Evolutionary conservation across 2,329 filamentous ascomycete species (phyloP).

Genomic region (Ceratocystiopsis sp.): DNA sequence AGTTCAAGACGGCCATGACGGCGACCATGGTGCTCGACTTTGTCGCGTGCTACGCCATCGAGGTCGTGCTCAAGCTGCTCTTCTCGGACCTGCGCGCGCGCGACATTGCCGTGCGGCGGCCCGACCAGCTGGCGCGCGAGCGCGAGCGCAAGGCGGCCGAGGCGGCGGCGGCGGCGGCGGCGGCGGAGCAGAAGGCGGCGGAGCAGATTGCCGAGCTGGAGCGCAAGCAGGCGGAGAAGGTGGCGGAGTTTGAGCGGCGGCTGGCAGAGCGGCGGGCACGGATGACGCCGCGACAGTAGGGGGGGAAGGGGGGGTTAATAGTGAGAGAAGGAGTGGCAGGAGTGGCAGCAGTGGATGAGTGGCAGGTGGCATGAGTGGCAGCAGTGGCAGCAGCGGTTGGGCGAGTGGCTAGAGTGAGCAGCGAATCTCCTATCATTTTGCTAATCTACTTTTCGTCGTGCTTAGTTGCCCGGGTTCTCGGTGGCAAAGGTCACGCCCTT

Average conservation of each 20-base stretch:
- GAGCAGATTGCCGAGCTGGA: conserved; percentile 44
- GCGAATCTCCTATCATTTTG: too few species aligned
- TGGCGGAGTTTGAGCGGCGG: conserved; percentile 4
- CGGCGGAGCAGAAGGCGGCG: conserved; percentile 33
- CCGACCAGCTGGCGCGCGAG: conserved; percentile 74
- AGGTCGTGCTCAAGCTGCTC: conserved; percentile 64
- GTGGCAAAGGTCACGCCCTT: conserved; percentile 59
- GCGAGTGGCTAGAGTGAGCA: too few species aligned
- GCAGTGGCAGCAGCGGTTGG: too few species aligned
- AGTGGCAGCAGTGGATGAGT: too few species aligned
- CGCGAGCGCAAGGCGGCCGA: conserved; percentile 46
- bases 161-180: conserved; percentile 27
- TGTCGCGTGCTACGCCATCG: conserved; percentile 69
- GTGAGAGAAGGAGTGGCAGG: too few species aligned
- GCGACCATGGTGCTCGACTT: conserved; percentile 78
- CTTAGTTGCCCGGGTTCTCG: conserved; percentile 43
- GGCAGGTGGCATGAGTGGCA: too few species aligned
- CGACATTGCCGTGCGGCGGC: conserved; percentile 74
- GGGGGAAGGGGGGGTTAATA: too few species aligned
- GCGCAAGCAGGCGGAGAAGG: conserved; percentile 34
- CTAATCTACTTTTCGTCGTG: background rate
- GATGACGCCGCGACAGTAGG: background rate
- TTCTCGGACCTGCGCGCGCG: conserved; percentile 90
- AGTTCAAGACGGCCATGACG: conserved; percentile 83
- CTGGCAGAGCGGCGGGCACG: conserved; percentile 10